Evolutionary conservation across 2,329 filamentous ascomycete genomes (phyloP).

Genomic region (Botrytis aclada): DNA sequence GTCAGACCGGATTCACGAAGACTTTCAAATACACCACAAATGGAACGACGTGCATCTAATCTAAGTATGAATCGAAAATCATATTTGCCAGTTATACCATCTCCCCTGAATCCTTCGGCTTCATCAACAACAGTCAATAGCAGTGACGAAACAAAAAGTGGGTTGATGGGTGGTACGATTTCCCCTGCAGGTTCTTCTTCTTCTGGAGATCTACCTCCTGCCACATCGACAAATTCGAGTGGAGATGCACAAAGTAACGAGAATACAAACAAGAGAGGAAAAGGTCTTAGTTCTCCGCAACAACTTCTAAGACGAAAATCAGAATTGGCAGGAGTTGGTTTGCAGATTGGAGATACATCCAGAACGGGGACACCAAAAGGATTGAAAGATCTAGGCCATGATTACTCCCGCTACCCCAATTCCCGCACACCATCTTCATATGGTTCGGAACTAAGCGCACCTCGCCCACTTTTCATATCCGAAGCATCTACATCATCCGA

Average conservation of each 20-base stretch:
- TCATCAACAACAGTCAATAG: constrained; percentile 20
- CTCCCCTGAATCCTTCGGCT: constrained; percentile 35
- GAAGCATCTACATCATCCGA: constrained; percentile 21
- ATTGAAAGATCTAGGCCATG: constrained; percentile 32
- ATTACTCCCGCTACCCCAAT: constrained; percentile 37
- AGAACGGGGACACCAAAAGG: constrained; percentile 25
- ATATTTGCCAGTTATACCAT: constrained; percentile 35
- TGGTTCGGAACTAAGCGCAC: background rate
- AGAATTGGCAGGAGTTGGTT: constrained; percentile 14
- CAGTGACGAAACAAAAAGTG: constrained; percentile 21
- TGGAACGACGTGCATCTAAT: constrained; percentile 17
- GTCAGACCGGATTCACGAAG: constrained; percentile 9
- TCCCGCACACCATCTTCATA: constrained; percentile 15
- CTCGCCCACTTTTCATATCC: background rate
- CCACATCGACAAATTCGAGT: constrained; percentile 14
- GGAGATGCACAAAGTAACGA: constrained; percentile 10
- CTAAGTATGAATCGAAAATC: constrained; percentile 22
- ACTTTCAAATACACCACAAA: constrained; percentile 16
- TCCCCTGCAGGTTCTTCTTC: constrained; percentile 25
- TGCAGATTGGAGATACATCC: constrained; percentile 9
- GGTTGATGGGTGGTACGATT: background rate
- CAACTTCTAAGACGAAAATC: constrained; percentile 29
- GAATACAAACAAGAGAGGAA: constrained; percentile 14
- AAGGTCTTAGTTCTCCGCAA: constrained; percentile 25
- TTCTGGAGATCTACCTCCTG: constrained; percentile 22